Percentiles rank a stretch among this genome's conserved stretches.
phyloP scores from a whole-genome alignment of 805 yeast species.

The Cyberlindnera saturnus region DNA sequence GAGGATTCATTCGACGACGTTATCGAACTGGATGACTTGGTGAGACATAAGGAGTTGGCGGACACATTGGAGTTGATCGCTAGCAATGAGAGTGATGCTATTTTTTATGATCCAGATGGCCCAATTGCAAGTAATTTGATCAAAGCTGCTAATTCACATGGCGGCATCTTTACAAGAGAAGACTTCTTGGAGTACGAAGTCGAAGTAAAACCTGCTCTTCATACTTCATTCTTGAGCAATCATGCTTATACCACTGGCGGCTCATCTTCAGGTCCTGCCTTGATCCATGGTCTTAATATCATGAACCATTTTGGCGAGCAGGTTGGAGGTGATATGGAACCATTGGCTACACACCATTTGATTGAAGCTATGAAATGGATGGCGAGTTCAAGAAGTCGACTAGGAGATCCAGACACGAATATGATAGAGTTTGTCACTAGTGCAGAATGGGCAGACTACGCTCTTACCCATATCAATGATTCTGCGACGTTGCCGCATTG shows the following conservation, averaged over 20 bases:
- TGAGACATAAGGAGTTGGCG: conserved; percentile 58
- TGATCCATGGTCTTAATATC: conserved; percentile 67
- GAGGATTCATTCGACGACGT: conserved; percentile 26
- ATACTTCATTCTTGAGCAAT: conserved; percentile 34
- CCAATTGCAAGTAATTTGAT: conserved; percentile 62
- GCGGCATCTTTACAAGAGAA: conserved; percentile 60
- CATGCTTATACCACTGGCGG: conserved; percentile 59
- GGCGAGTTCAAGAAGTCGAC: conserved; percentile 76
- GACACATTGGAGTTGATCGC: conserved; percentile 65
- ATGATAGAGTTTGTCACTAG: conserved; percentile 32
- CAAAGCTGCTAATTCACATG: conserved; percentile 38
- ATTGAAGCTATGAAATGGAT: conserved; percentile 93
- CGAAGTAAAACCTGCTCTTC: conserved; percentile 34
- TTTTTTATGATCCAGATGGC: conserved; percentile 81
- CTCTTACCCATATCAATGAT: conserved; percentile 47
- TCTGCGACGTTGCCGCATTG: conserved; percentile 53
- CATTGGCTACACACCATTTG: conserved; percentile 54
- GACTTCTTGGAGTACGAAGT: conserved; percentile 66
- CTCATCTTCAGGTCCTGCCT: conserved; percentile 78
- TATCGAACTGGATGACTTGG: conserved; percentile 49
- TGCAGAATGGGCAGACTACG: conserved; percentile 50
- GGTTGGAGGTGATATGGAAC: conserved; percentile 40
- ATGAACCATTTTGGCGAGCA: conserved; percentile 40
- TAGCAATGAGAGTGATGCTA: conserved; percentile 64
- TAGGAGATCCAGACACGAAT: conserved; percentile 60